Percentiles rank a stretch among this genome's conserved stretches.
phyloP scores from a whole-genome alignment of 352 stramenopile genomes.

The Globisporangium irregulare region DNA sequence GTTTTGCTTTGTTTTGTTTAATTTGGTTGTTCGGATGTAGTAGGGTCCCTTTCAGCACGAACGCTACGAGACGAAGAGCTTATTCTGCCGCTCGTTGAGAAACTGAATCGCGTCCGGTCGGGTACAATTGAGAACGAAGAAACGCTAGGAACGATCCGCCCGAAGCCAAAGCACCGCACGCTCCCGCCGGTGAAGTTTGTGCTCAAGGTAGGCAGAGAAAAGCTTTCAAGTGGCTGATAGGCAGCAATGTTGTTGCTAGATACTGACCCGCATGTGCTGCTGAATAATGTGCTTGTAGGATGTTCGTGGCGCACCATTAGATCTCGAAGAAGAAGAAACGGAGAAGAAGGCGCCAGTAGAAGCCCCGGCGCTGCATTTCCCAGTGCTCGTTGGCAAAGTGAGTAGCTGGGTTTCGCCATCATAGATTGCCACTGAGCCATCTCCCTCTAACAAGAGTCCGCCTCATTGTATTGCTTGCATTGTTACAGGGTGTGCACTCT shows the following conservation, averaged over 20 bases:
- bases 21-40: neutral
- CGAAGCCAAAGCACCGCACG: slow-evolving; percentile 59
- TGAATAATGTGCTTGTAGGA: slow-evolving; percentile 31
- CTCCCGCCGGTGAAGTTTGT: slow-evolving; percentile 78
- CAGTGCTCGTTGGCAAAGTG: slow-evolving; percentile 71
- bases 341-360: slow-evolving; percentile 29
- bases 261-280: neutral
- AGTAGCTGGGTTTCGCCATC: slow-evolving; percentile 1
- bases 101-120: slow-evolving; percentile 50
- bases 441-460: neutral
- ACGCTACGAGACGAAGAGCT: slow-evolving; percentile 79
- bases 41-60: slow-evolving; percentile 55
- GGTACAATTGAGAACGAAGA: slow-evolving; percentile 48
- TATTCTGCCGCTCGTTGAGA: slow-evolving; percentile 71
- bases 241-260: neutral
- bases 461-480: neutral
- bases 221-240: neutral
- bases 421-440: neutral
- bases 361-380: slow-evolving; percentile 55
- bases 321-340: slow-evolving; percentile 59
- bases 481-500: slow-evolving; percentile 57
- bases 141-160: slow-evolving; percentile 34
- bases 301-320: slow-evolving; percentile 60
- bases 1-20: neutral
- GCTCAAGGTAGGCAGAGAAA: slow-evolving; percentile 48